A percentile compares a stretch with the other conserved stretches of the same genome.
Conservation (phyloP, 202 grass and related monocot species). For the Schoenoplectus tabernaemontani region DNA sequence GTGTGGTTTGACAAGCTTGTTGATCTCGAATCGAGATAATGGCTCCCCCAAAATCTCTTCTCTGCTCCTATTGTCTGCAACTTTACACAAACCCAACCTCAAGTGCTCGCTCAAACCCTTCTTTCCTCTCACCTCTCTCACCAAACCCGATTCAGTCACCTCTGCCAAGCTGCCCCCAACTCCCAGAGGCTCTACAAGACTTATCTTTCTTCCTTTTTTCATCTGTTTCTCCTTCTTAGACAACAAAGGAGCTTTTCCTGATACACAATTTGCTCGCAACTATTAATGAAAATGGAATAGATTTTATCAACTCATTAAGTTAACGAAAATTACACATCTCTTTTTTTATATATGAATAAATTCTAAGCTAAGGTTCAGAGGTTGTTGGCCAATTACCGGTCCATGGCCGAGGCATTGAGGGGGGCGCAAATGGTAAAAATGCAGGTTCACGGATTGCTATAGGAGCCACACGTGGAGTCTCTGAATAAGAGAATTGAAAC, state of each 20-base stretch:
- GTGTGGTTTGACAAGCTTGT: constrained; percentile 52
- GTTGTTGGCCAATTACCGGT: constrained; percentile 24
- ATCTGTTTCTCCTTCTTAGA: constrained; percentile 91
- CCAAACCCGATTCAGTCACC: constrained; percentile 41
- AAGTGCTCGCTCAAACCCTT: constrained; percentile 36
- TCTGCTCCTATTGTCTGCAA: constrained; percentile 48
- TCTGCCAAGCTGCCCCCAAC: constrained; percentile 29
- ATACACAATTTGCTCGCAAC: background rate
- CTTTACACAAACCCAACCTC: constrained; percentile 45
- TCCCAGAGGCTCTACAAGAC: constrained; percentile 68
- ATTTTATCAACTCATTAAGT: background rate
- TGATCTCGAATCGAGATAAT: constrained; percentile 51
- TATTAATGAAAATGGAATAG: background rate
- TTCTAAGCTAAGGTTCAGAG: background rate
- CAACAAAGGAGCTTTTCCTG: constrained; percentile 69
- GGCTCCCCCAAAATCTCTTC: constrained; percentile 76
- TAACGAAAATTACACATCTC: too few species aligned
- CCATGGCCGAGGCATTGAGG: constrained; percentile 96
- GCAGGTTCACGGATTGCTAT: constrained; percentile 91
- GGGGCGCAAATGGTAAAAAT: constrained; percentile 90
- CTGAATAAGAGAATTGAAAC: constrained; percentile 96
- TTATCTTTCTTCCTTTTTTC: constrained; percentile 46
- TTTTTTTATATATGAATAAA: background rate
- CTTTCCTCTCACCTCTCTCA: constrained; percentile 50
- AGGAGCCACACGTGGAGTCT: constrained; percentile 60